A percentile compares a stretch with the other conserved stretches of the same genome.
phyloP scores from a whole-genome alignment of 1,139 yeast genomes.

The Ogataea hybrid region DNA sequence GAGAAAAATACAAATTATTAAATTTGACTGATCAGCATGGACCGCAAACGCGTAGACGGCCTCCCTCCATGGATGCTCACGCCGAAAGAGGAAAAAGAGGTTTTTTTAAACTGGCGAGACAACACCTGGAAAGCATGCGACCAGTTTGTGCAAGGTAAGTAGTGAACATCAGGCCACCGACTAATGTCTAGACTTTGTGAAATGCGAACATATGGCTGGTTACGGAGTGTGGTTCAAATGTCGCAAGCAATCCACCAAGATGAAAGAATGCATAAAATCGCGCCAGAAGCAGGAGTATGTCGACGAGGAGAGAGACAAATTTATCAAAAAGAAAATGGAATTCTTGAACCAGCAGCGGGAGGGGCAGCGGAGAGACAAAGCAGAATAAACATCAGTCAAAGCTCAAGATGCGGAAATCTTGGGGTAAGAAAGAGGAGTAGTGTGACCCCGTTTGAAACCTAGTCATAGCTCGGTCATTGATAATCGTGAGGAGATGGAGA shows the following conservation, averaged over 20 bases:
- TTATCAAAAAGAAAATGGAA: slow-evolving; percentile 55
- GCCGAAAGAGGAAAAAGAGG: slow-evolving; percentile 81
- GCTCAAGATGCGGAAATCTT: slow-evolving; percentile 5
- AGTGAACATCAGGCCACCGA: not conserved
- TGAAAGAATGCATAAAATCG: slow-evolving; percentile 68
- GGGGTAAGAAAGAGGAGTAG: slow-evolving; percentile 9
- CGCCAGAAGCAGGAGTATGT: slow-evolving; percentile 67
- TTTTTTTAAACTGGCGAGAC: slow-evolving; percentile 74
- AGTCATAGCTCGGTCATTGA: not conserved
- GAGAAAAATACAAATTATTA: not conserved
- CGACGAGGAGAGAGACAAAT: slow-evolving; percentile 67
- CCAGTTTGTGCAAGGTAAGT: slow-evolving; percentile 52
- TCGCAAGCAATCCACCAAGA: slow-evolving; percentile 46
- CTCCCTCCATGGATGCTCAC: slow-evolving; percentile 83
- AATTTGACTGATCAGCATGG: slow-evolving; percentile 15
- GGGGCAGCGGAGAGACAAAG: slow-evolving; percentile 9
- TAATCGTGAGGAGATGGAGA: slow-evolving; percentile 5
- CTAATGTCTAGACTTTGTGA: slow-evolving; percentile 39
- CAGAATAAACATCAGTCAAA: slow-evolving; percentile 10
- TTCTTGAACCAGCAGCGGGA: slow-evolving; percentile 18
- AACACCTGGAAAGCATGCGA: slow-evolving; percentile 74
- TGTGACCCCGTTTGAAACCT: not conserved
- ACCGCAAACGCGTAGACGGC: slow-evolving; percentile 29
- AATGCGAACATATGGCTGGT: slow-evolving; percentile 54
- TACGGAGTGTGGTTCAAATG: slow-evolving; percentile 58